Percentiles rank a stretch among this genome's conserved stretches.
Conservation (phyloP, 2,329 filamentous ascomycete genomes). For the Fusarium paranaense region DNA sequence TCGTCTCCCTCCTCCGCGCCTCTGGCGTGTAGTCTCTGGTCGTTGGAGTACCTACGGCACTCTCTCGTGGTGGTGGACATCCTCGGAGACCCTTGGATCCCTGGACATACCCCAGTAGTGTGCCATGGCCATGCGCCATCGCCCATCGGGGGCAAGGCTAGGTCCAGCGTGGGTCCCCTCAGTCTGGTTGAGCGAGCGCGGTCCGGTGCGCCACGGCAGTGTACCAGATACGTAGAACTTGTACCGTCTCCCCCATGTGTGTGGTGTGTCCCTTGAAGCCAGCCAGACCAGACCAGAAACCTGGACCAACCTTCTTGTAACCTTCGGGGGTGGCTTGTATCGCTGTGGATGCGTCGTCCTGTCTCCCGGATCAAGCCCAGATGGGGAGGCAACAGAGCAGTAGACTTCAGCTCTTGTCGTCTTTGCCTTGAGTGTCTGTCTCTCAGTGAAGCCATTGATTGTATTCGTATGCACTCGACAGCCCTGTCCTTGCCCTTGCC, state of each 20-base stretch:
- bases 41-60: not conserved
- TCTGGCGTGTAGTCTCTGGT: slow-evolving; percentile 17
- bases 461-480: not conserved
- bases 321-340: slow-evolving; percentile 40
- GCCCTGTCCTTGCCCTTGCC: slow-evolving; percentile 2
- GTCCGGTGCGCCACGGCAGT: slow-evolving; percentile 36
- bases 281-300: not conserved
- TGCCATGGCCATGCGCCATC: slow-evolving; percentile 5
- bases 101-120: slow-evolving; percentile 12
- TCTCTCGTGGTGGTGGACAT: slow-evolving; percentile 2
- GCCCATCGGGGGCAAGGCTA: slow-evolving; percentile 8
- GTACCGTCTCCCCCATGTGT: slow-evolving; percentile 7
- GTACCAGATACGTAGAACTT: slow-evolving; percentile 26
- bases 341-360: slow-evolving; percentile 26
- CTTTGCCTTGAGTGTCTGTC: not conserved
- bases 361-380: slow-evolving; percentile 36
- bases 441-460: not conserved
- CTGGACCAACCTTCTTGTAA: slow-evolving; percentile 15
- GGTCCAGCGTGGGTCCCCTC: slow-evolving; percentile 21
- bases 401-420: not conserved
- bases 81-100: slow-evolving; percentile 20
- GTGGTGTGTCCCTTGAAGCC: slow-evolving; percentile 1
- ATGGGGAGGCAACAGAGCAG: slow-evolving; percentile 16
- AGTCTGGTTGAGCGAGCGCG: slow-evolving; percentile 26
- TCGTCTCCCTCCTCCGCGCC: slow-evolving; percentile 25